Evolutionary conservation across 257 asterid genomes (phyloP).

Genomic region (Rauvolfia tetraphylla): DNA sequence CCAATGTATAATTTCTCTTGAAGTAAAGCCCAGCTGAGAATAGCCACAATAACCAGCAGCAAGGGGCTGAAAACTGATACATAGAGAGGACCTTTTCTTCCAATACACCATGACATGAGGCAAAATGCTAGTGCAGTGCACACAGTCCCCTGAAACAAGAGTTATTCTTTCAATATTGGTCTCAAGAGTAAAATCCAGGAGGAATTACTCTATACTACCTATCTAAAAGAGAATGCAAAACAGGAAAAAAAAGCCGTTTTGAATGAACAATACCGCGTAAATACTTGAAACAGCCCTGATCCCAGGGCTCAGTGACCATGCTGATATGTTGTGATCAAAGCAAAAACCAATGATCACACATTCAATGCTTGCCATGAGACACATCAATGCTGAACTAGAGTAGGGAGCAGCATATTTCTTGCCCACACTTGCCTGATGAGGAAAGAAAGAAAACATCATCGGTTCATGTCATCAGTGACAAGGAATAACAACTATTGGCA

Average conservation of each 20-base stretch:
- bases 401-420: conserved; percentile 60
- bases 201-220: too few relatives aligned
- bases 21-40: conserved; percentile 81
- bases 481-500: background rate
- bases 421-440: conserved; percentile 54
- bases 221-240: background rate
- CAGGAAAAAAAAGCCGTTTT: background rate
- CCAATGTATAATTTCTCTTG: conserved; percentile 40
- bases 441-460: background rate
- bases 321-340: conserved; percentile 51
- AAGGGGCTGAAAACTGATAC: conserved; percentile 87
- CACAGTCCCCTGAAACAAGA: conserved; percentile 50
- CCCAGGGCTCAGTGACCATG: conserved; percentile 64
- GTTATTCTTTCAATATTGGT: background rate
- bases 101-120: conserved; percentile 72
- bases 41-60: conserved; percentile 75
- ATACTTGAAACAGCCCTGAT: conserved; percentile 61
- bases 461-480: background rate
- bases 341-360: conserved; percentile 53
- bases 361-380: conserved; percentile 54
- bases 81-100: conserved; percentile 74
- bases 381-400: conserved; percentile 77
- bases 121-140: conserved; percentile 76
- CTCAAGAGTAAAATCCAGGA: conserved; percentile 45
- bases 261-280: conserved; percentile 43